phyloP scores from a whole-genome alignment of 176 grass and related monocot genomes.

The Ensete glaucum region DNA sequence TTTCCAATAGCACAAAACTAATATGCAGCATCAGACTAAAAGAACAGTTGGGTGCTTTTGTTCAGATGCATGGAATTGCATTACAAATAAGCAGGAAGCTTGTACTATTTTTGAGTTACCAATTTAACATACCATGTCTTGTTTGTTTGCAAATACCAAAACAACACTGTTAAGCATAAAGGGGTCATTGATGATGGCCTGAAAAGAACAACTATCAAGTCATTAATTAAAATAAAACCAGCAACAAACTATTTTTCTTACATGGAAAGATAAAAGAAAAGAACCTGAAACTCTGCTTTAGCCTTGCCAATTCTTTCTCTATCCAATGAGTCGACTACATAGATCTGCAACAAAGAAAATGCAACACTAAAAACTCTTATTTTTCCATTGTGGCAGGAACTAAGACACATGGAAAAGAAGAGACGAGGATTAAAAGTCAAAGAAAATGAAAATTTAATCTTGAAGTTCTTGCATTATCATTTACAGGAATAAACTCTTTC shows the following conservation, averaged over 20 bases:
- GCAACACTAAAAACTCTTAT: background rate
- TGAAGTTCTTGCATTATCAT: background rate
- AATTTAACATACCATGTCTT: constrained; percentile 69
- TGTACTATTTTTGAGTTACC: background rate
- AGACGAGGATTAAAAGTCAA: background rate
- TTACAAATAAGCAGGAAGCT: too few relatives aligned
- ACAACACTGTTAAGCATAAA: constrained; percentile 89
- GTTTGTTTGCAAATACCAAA: constrained; percentile 88
- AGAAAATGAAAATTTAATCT: background rate
- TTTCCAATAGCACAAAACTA: too few relatives aligned
- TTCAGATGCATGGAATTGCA: too few relatives aligned
- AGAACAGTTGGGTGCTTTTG: too few relatives aligned
- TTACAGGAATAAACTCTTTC: background rate
- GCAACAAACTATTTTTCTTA: constrained; percentile 1
- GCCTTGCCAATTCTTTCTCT: constrained; percentile 83
- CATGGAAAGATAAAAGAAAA: background rate
- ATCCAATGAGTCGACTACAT: constrained; percentile 91
- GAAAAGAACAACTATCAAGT: constrained; percentile 11
- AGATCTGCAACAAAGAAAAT: constrained; percentile 46
- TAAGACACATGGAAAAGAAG: background rate
- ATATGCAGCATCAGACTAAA: too few relatives aligned
- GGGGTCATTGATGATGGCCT: constrained; percentile 80
- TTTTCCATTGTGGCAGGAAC: background rate
- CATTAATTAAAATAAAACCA: background rate
- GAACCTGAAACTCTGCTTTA: constrained; percentile 81